Evolutionary conservation across 768 basidiomycete species (phyloP), one percentile per base, ranked within the genome.

Genomic region (Leccinum pellstonianum): DNA sequence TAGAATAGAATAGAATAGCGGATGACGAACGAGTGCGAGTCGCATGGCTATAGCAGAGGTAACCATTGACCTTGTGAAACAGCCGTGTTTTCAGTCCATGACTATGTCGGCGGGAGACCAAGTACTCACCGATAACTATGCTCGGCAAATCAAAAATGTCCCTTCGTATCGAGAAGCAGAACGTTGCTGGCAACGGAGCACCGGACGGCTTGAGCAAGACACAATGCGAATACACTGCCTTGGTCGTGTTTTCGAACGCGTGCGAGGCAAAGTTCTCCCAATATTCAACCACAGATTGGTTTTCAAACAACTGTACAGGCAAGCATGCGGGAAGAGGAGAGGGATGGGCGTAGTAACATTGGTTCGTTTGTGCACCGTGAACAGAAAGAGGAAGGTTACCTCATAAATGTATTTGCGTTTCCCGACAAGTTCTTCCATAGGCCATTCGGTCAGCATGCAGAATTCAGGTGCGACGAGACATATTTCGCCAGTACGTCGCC

Each of bases 401-500:
- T 73, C 72, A 49, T 73, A 73, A 56, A 73, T 66, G 66, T 82
- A 88, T 63, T 83, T 85, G 61, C 79, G 77, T 57, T 71, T 71
- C 10, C 81, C 81, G 23, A 87, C 64, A 19, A 99, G 80, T 63
- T 98, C 94, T 62, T 91, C 88, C 74, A 88, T 81, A 9, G 85
- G 84, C 91, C 93, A 95, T 66, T 90, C 93, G 9, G 93, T 95
- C 62, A 99, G 79, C 83, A 93, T 88, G 73, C 90, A 92, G 70
- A 99, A 98, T 75, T 99, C 97, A 5, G 93, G 91, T 1, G 95
- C 95, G 51, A 95, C 97, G 50, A 97, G 86, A 69, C 94, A 95
- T 25, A 99, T 95, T 77, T 99, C 97, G 67, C 97, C 97, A 19
- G 97, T 99, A 54, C 97, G 83, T 49, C 97, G 87, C 96, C 96